Evolutionary conservation across 805 yeast species (phyloP).

Genomic region (Metschnikowia orientalis): DNA sequence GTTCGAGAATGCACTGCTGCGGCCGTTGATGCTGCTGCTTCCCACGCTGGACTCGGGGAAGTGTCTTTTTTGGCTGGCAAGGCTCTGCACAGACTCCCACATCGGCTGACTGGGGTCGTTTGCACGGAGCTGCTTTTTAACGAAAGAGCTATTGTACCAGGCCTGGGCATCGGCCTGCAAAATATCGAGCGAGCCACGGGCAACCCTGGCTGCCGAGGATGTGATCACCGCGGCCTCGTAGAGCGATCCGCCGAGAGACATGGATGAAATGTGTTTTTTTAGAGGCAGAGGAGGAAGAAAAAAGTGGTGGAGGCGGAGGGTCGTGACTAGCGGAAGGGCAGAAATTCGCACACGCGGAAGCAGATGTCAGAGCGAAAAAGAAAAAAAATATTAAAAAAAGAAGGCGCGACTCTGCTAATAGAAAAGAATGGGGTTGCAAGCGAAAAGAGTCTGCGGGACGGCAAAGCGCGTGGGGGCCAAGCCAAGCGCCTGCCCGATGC

Average conservation of each 20-base stretch:
- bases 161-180: slow-evolving; percentile 19
- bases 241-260: slow-evolving; percentile 16
- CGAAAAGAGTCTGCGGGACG: too few relatives aligned
- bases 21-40: neutral
- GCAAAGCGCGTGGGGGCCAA: too few relatives aligned
- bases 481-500: too few relatives aligned
- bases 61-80: slow-evolving; percentile 9
- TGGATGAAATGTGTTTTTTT: slow-evolving; percentile 1
- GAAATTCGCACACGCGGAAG: slow-evolving; percentile 5
- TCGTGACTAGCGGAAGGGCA: slow-evolving; percentile 1
- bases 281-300: neutral
- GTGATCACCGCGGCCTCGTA: slow-evolving; percentile 26
- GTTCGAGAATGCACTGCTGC: neutral
- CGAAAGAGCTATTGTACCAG: slow-evolving; percentile 21
- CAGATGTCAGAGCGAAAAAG: too few relatives aligned
- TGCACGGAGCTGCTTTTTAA: slow-evolving; percentile 19
- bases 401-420: slow-evolving; percentile 3
- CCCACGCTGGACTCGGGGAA: too few relatives aligned
- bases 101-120: slow-evolving; percentile 20
- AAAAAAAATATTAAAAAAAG: slow-evolving; percentile 3
- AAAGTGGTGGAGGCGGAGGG: slow-evolving; percentile 1
- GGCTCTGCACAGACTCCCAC: slow-evolving; percentile 21
- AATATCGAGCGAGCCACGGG: slow-evolving; percentile 16
- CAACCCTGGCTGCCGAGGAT: slow-evolving; percentile 21
- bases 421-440: too few relatives aligned